Percentiles rank a stretch among this genome's conserved stretches.
phyloP scores from a whole-genome alignment of 192 early-diverging fungal species.

The Rhizophlyctis rosea region DNA sequence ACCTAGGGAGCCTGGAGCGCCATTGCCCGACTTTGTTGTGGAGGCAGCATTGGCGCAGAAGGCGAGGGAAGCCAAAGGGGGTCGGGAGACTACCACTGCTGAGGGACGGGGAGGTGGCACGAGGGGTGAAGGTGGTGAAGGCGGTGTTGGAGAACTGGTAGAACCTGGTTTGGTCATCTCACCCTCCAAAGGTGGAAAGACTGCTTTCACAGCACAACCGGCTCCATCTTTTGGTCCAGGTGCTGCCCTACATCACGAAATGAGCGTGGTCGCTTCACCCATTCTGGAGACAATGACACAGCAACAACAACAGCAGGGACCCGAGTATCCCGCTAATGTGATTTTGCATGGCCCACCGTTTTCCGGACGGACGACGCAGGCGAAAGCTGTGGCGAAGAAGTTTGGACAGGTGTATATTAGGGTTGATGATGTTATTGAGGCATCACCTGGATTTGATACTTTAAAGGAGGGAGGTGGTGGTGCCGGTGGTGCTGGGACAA shows the following conservation, averaged over 20 bases:
- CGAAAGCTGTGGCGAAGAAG: constrained; percentile 26
- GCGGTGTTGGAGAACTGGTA: constrained; percentile 39
- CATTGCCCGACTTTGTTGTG: constrained; percentile 35
- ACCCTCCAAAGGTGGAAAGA: background rate
- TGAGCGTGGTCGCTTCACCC: background rate
- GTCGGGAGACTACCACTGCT: constrained; percentile 1
- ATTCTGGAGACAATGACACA: background rate
- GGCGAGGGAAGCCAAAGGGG: constrained; percentile 23
- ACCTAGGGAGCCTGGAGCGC: constrained; percentile 43
- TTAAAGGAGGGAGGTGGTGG: background rate
- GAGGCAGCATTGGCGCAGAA: constrained; percentile 32
- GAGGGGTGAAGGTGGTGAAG: background rate
- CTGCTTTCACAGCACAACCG: too few species aligned
- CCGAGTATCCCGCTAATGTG: constrained; percentile 12
- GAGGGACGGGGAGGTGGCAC: background rate
- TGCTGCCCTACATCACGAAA: too few species aligned
- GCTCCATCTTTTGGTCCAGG: too few species aligned
- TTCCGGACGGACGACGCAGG: constrained; percentile 49
- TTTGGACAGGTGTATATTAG: constrained; percentile 37
- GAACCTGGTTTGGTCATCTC: constrained; percentile 20
- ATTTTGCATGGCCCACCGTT: constrained; percentile 56
- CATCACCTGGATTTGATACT: constrained; percentile 5
- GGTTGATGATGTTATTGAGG: constrained; percentile 50
- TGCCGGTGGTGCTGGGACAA: background rate
- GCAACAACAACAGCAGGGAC: too few species aligned